These are phyloP conservation scores for Rhododendron vialii DNA, from an alignment of 148 eudicot genomes.

Conservation along the genomic window DNA sequence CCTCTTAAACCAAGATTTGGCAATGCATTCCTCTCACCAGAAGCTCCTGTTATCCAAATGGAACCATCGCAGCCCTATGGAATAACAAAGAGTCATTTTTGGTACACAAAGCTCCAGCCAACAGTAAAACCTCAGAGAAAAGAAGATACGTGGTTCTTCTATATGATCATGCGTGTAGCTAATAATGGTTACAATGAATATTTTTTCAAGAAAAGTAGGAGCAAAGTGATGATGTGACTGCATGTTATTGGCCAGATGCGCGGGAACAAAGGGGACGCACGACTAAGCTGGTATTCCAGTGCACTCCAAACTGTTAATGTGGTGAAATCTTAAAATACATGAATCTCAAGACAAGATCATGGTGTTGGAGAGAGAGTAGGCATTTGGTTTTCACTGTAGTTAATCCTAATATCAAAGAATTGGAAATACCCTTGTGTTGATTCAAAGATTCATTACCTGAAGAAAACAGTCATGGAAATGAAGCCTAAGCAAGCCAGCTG, in stretches of 20 bases:
- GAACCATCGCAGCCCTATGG: slow-evolving; percentile 80
- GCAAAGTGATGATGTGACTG: no score
- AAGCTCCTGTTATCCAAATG: slow-evolving; percentile 43
- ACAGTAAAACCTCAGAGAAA: background rate
- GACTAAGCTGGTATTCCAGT: background rate
- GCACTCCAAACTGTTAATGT: background rate
- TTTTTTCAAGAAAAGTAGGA: background rate
- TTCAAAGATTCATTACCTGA: slow-evolving; percentile 28
- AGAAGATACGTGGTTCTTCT: background rate
- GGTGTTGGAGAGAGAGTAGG: background rate
- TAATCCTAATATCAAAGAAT: no score
- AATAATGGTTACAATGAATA: background rate
- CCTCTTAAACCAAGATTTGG: slow-evolving; percentile 59
- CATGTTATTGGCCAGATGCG: no score
- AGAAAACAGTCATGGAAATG: slow-evolving; percentile 81
- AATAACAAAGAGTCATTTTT: background rate
- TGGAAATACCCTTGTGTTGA: background rate
- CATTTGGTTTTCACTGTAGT: background rate
- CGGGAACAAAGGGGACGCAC: no score
- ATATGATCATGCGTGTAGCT: background rate
- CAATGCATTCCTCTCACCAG: slow-evolving; percentile 46
- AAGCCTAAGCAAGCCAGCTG: slow-evolving; percentile 66
- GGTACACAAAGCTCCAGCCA: background rate
- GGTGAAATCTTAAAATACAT: background rate
- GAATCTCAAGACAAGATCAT: background rate